phyloP scores from a whole-genome alignment of 1,284 basidiomycete species.

The Moesziomyces sp. region DNA sequence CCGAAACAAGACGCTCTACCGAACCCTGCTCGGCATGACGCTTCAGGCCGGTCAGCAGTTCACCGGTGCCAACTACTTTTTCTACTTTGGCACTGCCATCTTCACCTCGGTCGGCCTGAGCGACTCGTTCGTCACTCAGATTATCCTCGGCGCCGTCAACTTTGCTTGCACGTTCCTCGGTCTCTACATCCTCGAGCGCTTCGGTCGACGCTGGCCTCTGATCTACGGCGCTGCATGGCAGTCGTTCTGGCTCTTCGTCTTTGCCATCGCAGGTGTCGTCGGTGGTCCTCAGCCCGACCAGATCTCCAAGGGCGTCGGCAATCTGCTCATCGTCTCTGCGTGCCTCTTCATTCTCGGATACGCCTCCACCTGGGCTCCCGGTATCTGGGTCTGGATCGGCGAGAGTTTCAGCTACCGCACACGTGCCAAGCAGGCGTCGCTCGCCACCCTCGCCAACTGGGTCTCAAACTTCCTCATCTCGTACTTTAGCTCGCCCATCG shows the following conservation, averaged over 20 bases:
- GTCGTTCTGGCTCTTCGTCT: conserved; percentile 79
- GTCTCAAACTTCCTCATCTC: conserved; percentile 78
- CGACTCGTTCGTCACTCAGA: conserved; percentile 74
- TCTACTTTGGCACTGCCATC: conserved; percentile 73
- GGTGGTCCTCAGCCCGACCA: conserved; percentile 71
- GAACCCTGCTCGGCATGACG: conserved; percentile 72
- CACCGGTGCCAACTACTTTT: conserved; percentile 74
- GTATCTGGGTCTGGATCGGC: conserved; percentile 64
- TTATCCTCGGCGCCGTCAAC: conserved; percentile 74
- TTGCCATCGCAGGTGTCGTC: conserved; percentile 79
- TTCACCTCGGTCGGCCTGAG: conserved; percentile 77
- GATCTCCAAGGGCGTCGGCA: conserved; percentile 68
- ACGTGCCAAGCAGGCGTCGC: conserved; percentile 79
- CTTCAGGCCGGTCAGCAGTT: conserved; percentile 81
- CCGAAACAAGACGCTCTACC: conserved; percentile 61
- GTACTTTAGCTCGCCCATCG: conserved; percentile 72
- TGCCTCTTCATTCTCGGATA: conserved; percentile 83
- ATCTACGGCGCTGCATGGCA: conserved; percentile 73
- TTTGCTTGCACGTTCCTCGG: conserved; percentile 74
- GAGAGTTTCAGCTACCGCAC: conserved; percentile 82
- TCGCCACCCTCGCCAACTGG: conserved; percentile 79
- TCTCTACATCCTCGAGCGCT: conserved; percentile 73
- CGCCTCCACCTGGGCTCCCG: conserved; percentile 76
- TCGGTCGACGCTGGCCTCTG: conserved; percentile 73
- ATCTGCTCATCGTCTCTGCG: conserved; percentile 79